A percentile compares a stretch with the other conserved stretches of the same genome.
phyloP scores from a whole-genome alignment of 805 yeast species.

The Candida anglica region DNA sequence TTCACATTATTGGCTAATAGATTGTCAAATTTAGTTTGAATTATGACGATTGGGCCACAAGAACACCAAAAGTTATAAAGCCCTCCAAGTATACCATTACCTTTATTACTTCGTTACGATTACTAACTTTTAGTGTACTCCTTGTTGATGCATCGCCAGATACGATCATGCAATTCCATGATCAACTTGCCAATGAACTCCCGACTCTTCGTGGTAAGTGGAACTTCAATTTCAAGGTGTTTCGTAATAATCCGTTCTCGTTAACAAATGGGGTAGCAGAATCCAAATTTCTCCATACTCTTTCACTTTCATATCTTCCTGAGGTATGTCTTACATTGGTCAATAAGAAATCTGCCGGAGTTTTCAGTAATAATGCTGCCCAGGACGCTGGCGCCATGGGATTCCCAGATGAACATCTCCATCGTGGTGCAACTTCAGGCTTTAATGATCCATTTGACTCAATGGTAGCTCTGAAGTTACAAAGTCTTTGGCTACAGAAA shows the following conservation, averaged over 20 bases:
- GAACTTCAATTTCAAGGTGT: conserved; percentile 66
- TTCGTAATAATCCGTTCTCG: conserved; percentile 57
- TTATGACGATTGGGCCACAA: no score
- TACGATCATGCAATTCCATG: conserved; percentile 66
- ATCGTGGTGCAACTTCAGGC: conserved; percentile 52
- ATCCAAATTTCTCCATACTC: conserved; percentile 45
- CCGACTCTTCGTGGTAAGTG: conserved; percentile 62
- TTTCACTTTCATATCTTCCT: conserved; percentile 46
- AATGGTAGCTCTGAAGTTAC: conserved; percentile 54
- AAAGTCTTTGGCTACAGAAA: conserved; percentile 64
- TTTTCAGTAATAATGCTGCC: conserved; percentile 23
- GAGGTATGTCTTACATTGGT: conserved; percentile 47
- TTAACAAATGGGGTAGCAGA: conserved; percentile 29
- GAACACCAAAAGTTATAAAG: no score
- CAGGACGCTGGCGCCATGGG: conserved; percentile 1
- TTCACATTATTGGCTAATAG: no score
- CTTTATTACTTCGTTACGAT: no score
- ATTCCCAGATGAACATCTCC: conserved; percentile 33
- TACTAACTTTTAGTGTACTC: no score
- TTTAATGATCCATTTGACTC: conserved; percentile 54
- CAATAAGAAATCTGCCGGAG: conserved; percentile 36
- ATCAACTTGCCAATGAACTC: conserved; percentile 61
- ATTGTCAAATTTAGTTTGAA: no score
- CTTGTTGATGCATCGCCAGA: conserved; percentile 41
- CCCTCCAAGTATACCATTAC: no score